Conservation (phyloP, 495 filamentous ascomycete genomes). For the Xylaria scruposa region DNA sequence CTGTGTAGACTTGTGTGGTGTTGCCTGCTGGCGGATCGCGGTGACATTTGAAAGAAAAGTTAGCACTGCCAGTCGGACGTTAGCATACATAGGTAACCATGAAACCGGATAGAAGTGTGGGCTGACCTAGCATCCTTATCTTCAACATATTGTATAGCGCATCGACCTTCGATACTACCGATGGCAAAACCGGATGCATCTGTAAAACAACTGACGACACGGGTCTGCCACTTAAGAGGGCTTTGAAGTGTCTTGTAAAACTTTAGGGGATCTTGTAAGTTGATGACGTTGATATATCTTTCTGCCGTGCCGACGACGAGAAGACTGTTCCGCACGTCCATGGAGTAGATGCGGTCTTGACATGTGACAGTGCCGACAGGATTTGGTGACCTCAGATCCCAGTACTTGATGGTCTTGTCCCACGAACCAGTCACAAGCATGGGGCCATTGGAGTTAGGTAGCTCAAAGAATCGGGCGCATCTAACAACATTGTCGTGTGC, state of each 20-base stretch:
- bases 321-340: constrained; percentile 80
- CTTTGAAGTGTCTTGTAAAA: constrained; percentile 85
- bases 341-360: constrained; percentile 83
- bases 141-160: constrained; percentile 86
- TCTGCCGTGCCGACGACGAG: constrained; percentile 87
- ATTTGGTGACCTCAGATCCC: constrained; percentile 72
- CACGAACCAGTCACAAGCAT: constrained; percentile 85
- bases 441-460: constrained; percentile 56
- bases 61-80: constrained; percentile 56
- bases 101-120: neutral
- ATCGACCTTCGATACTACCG: constrained; percentile 88
- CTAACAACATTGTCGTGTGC: constrained; percentile 77
- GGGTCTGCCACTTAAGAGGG: constrained; percentile 87
- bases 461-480: constrained; percentile 72
- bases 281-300: constrained; percentile 85
- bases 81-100: constrained; percentile 18
- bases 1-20: constrained; percentile 80
- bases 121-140: constrained; percentile 77
- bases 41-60: constrained; percentile 95
- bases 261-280: constrained; percentile 72
- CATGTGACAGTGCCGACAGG: constrained; percentile 70
- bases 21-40: constrained; percentile 71
- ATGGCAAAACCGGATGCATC: constrained; percentile 86
- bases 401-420: constrained; percentile 92
- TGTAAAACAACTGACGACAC: constrained; percentile 81